A percentile compares a stretch with the other conserved stretches of the same genome.
Evolutionary conservation across 371 early-diverging fungal genomes (phyloP).

Genomic region (Umbelopsis sp.): DNA sequence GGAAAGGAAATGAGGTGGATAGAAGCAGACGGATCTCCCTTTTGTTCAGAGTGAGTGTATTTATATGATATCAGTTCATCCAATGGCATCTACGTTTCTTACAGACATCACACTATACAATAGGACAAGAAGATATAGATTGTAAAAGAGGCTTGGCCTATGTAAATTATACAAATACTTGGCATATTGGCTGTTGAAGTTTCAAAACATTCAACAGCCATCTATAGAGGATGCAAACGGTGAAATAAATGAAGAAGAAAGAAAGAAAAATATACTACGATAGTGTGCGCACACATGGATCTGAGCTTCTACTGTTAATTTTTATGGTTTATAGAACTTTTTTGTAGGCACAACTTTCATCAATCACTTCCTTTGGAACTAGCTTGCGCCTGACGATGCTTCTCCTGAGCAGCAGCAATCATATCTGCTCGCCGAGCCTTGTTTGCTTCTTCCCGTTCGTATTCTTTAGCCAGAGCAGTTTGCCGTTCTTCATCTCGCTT

Average conservation of each 20-base stretch:
- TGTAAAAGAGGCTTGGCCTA: no score
- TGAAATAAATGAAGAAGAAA: no score
- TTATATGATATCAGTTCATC: no score
- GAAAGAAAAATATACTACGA: no score
- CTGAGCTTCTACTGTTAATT: no score
- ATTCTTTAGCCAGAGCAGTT: slow-evolving; percentile 2
- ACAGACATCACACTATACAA: background rate
- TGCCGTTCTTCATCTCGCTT: slow-evolving; percentile 9
- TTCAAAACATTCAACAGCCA: no score
- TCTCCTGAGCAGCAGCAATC: slow-evolving; percentile 18
- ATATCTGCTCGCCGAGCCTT: slow-evolving; percentile 12
- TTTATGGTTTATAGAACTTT: no score
- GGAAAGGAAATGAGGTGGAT: slow-evolving; percentile 2
- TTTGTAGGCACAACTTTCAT: background rate
- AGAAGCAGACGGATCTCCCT: slow-evolving; percentile 3
- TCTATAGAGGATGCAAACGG: no score
- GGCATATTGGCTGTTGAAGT: no score
- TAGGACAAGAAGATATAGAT: background rate
- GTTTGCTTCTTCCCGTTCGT: slow-evolving; percentile 7
- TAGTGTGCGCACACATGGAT: no score
- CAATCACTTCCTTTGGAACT: background rate
- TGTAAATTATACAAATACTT: no score
- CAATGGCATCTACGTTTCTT: background rate
- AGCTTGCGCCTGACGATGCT: slow-evolving; percentile 8
- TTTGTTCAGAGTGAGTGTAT: background rate